These are phyloP conservation scores for Forsythia viridissima DNA, from an alignment of 257 asterid species.

Conservation along the genomic window DNA sequence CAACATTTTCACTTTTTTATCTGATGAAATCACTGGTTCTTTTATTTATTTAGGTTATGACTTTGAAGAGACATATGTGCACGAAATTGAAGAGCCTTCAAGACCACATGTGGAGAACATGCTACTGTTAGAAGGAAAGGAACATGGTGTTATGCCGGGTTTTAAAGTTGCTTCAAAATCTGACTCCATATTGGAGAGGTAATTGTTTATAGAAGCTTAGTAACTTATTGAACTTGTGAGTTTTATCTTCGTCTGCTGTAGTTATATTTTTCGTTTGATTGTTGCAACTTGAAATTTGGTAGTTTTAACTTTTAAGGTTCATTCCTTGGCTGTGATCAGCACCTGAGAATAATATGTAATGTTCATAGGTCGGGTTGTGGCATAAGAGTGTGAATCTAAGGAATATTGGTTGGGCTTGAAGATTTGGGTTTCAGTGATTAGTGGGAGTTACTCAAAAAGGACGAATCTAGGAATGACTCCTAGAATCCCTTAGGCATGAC, in stretches of 20 bases:
- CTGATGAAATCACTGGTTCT: background rate
- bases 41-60: conserved; percentile 62
- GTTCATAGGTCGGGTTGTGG: background rate
- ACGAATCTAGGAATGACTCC: background rate
- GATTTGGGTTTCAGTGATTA: background rate
- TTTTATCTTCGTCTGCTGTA: background rate
- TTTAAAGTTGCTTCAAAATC: conserved; percentile 75
- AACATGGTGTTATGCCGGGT: conserved; percentile 64
- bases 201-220: conserved; percentile 17
- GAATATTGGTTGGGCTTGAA: background rate
- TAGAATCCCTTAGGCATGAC: background rate
- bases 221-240: conserved; percentile 8
- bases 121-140: conserved; percentile 59
- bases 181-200: conserved; percentile 72
- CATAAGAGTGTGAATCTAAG: background rate
- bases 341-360: background rate
- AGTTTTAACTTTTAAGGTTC: background rate
- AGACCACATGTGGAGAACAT: conserved; percentile 46
- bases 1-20: conserved; percentile 6
- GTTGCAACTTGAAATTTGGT: background rate
- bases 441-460: background rate
- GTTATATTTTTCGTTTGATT: background rate
- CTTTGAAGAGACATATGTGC: conserved; percentile 69
- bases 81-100: conserved; percentile 88
- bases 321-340: background rate